These are phyloP conservation scores for Fusarium musae DNA, from an alignment of 2,329 filamentous ascomycete species.

Conservation along the genomic window DNA sequence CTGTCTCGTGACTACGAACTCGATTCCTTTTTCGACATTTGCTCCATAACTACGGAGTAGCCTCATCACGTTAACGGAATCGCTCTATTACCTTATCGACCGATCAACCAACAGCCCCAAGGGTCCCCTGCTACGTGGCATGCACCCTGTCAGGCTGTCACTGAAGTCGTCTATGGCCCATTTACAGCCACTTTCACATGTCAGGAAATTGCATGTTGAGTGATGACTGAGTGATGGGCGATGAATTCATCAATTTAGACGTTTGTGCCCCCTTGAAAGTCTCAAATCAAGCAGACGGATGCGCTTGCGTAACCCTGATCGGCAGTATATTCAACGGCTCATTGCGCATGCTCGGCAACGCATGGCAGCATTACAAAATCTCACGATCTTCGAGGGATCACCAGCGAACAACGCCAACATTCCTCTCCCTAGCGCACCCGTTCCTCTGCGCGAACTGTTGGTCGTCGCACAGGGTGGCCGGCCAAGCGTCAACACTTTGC, in stretches of 20 bases:
- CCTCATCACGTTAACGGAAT: slow-evolving; percentile 31
- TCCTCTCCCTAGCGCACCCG: slow-evolving; percentile 19
- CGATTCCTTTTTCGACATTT: slow-evolving; percentile 32
- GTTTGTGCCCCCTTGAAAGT: slow-evolving; percentile 16
- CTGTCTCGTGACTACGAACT: slow-evolving; percentile 27
- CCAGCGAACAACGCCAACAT: slow-evolving; percentile 26
- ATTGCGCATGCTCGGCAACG: slow-evolving; percentile 22
- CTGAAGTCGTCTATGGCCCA: slow-evolving; percentile 16
- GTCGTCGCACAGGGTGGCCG: neutral
- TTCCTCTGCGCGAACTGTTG: slow-evolving; percentile 1
- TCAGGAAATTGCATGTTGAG: slow-evolving; percentile 25
- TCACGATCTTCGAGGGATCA: slow-evolving; percentile 5
- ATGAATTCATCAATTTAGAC: slow-evolving; percentile 12
- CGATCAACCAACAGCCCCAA: slow-evolving; percentile 16
- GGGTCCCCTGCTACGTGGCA: slow-evolving; percentile 31
- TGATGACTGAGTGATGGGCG: neutral
- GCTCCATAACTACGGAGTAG: slow-evolving; percentile 10
- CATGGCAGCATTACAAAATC: slow-evolving; percentile 12
- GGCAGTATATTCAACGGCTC: slow-evolving; percentile 4
- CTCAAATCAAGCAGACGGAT: slow-evolving; percentile 11
- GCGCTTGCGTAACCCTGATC: slow-evolving; percentile 13
- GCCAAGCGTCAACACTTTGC: neutral
- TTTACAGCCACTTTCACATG: slow-evolving; percentile 50
- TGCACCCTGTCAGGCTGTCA: slow-evolving; percentile 26
- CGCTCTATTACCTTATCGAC: slow-evolving; percentile 33